Conservation (phyloP, 202 grass and related monocot species). For the Setaria viridis region DNA sequence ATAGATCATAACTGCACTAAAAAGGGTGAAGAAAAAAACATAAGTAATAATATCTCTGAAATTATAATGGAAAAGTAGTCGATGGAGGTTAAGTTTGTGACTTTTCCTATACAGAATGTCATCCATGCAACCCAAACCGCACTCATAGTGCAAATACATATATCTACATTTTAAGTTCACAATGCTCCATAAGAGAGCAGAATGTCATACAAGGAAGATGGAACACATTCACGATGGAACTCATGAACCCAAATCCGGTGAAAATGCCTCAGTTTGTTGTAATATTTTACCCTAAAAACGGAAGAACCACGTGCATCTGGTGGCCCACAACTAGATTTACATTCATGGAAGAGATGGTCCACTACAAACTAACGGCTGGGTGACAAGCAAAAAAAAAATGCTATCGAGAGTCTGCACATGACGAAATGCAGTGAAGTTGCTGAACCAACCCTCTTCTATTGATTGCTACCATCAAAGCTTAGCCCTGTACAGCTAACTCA, state of each 20-base stretch:
- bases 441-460: background rate
- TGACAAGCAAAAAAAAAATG: background rate
- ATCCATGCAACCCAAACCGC: conserved; percentile 9
- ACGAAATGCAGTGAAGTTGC: background rate
- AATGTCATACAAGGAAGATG: background rate
- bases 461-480: background rate
- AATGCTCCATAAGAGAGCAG: background rate
- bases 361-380: background rate
- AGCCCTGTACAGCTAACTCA: background rate
- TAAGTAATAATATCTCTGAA: conserved; percentile 1
- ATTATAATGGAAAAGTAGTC: background rate
- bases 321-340: background rate
- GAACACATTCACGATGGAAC: background rate
- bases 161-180: conserved; percentile 2
- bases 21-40: conserved; percentile 6
- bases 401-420: background rate
- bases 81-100: background rate
- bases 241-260: background rate
- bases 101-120: background rate
- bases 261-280: background rate
- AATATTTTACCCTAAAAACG: background rate
- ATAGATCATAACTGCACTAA: background rate
- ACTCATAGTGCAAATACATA: background rate
- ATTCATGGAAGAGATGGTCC: background rate
- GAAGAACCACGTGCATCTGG: background rate